A percentile compares a stretch with the other conserved stretches of the same genome.
phyloP scores from a whole-genome alignment of 208 protist genomes.

The Crithidia expoeki region DNA sequence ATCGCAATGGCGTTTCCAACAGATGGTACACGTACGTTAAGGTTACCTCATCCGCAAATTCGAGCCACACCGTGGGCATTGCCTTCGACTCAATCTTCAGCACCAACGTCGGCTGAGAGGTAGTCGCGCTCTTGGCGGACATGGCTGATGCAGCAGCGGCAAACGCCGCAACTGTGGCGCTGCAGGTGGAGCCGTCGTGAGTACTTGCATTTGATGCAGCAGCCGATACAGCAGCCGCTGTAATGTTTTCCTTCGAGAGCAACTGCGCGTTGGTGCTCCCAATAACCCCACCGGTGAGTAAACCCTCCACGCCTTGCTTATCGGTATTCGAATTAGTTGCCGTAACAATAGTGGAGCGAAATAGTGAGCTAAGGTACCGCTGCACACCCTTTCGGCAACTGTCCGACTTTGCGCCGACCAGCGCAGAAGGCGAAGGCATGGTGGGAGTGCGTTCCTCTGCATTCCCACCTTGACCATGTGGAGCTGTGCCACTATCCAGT shows the following conservation, averaged over 20 bases:
- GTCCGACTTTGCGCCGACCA: not conserved
- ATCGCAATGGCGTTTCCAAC: conserved; percentile 23
- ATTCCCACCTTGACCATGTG: not conserved
- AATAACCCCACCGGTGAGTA: no score
- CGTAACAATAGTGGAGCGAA: not conserved
- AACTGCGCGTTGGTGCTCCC: not conserved
- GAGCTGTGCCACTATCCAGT: not conserved
- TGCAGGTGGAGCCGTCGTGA: not conserved
- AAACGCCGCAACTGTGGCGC: conserved; percentile 4
- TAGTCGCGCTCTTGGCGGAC: not conserved
- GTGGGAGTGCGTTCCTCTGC: not conserved
- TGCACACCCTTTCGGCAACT: not conserved
- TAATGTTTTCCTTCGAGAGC: conserved; percentile 5
- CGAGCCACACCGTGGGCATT: conserved; percentile 39
- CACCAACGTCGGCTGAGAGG: conserved; percentile 16
- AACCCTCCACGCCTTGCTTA: no score
- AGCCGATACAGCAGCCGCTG: not conserved
- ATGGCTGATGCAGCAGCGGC: conserved; percentile 2
- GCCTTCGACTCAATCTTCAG: conserved; percentile 26
- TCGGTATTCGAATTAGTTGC: not conserved
- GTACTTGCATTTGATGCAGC: not conserved
- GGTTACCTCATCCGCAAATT: conserved; percentile 29
- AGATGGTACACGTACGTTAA: conserved; percentile 31
- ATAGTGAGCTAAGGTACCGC: conserved; percentile 3
- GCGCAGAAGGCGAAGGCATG: not conserved